phyloP scores from a whole-genome alignment of 306 rosid genomes.

The Pyrus bretschneideri region DNA sequence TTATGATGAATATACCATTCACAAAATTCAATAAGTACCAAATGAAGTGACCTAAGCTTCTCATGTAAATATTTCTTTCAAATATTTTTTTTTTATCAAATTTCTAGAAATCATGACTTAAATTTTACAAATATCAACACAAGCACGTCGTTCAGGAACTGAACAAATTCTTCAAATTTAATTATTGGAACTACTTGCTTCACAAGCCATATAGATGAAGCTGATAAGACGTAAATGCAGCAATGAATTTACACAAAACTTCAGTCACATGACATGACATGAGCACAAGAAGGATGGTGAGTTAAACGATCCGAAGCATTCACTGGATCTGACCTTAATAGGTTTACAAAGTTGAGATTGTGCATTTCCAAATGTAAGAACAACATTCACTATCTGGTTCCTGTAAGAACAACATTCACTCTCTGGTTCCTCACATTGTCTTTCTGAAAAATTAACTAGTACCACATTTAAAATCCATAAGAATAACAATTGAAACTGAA shows the following conservation, averaged over 20 bases:
- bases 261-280: neutral
- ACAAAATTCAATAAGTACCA: no score
- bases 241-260: neutral
- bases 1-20: no score
- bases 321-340: conserved; percentile 60
- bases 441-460: conserved; percentile 42
- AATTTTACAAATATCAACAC: neutral
- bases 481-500: neutral
- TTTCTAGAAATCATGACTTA: neutral
- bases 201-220: neutral
- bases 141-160: neutral
- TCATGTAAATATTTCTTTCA: neutral
- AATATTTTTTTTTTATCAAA: neutral
- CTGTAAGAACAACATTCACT: conserved; percentile 67
- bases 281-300: neutral
- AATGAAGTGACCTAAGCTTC: neutral
- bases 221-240: neutral
- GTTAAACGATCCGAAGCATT: conserved; percentile 28
- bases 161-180: neutral
- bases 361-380: conserved; percentile 77
- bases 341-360: conserved; percentile 70
- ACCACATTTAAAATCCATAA: neutral
- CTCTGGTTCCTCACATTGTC: conserved; percentile 87
- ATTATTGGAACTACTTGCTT: neutral
- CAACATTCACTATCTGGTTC: no score